Conservation (phyloP, 2,329 filamentous ascomycete species). For the Fusarium sp. region DNA sequence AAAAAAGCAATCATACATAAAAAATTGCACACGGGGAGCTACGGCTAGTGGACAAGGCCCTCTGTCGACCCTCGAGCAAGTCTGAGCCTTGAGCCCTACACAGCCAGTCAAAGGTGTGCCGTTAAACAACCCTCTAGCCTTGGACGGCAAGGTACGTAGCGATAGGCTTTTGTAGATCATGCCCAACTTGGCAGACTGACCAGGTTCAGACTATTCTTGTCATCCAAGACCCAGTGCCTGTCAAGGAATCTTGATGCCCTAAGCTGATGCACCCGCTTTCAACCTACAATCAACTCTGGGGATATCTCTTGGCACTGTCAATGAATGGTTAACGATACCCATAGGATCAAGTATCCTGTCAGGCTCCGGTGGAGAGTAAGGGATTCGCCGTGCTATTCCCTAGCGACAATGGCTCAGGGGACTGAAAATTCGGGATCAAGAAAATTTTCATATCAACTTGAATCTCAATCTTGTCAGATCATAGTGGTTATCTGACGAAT, state of each 20-base stretch:
- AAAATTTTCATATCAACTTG: constrained; percentile 14
- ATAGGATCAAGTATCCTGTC: constrained; percentile 20
- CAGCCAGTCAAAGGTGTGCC: constrained; percentile 25
- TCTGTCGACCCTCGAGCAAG: background rate
- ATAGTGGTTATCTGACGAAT: constrained; percentile 32
- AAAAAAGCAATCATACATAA: constrained; percentile 6
- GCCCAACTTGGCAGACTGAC: constrained; percentile 27
- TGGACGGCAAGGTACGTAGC: constrained; percentile 6
- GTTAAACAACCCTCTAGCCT: constrained; percentile 23
- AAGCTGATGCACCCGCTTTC: constrained; percentile 18
- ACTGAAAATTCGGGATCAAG: constrained; percentile 9
- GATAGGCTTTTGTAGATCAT: constrained; percentile 39
- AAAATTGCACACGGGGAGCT: constrained; percentile 17
- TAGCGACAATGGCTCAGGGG: constrained; percentile 4
- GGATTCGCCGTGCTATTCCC: constrained; percentile 23
- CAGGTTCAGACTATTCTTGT: constrained; percentile 33
- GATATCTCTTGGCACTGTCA: constrained; percentile 43
- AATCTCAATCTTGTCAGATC: constrained; percentile 36
- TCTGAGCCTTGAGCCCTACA: constrained; percentile 10
- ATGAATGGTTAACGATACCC: constrained; percentile 16
- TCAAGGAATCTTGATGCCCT: constrained; percentile 25
- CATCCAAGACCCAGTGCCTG: constrained; percentile 11
- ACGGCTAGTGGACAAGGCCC: constrained; percentile 8
- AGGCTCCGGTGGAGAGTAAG: constrained; percentile 5
- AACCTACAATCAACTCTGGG: constrained; percentile 34